Conservation (phyloP, 148 eudicot genomes). For the Euryodendron excelsum region DNA sequence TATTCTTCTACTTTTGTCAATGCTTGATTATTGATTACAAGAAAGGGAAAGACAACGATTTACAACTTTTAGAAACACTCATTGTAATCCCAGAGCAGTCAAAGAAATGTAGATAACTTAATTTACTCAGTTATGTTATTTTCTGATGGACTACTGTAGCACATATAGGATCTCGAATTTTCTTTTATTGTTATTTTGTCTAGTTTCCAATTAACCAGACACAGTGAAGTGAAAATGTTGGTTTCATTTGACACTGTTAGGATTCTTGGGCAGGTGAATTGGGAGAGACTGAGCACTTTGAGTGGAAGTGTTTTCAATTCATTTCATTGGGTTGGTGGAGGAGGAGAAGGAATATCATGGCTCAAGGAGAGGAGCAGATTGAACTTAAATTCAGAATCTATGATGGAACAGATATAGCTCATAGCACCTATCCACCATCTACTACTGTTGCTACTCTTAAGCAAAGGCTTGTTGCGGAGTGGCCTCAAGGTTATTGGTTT, state of each 20-base stretch:
- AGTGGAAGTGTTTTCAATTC: conserved; percentile 2
- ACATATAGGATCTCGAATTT: not conserved
- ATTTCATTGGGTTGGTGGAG: conserved; percentile 5
- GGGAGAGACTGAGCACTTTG: conserved; percentile 17
- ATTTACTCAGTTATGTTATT: not conserved
- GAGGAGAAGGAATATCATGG: conserved; percentile 29
- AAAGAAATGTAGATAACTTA: conserved; percentile 3
- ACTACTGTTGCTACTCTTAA: conserved; percentile 47
- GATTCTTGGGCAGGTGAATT: conserved; percentile 31
- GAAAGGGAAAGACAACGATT: not conserved
- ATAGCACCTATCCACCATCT: conserved; percentile 41
- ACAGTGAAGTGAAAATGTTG: not conserved
- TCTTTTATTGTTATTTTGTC: not conserved
- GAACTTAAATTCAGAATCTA: conserved; percentile 53
- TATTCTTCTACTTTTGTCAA: no score
- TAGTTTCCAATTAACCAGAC: not conserved
- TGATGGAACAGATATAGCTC: conserved; percentile 58
- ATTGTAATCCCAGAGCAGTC: not conserved
- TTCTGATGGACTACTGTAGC: not conserved
- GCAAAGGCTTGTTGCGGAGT: conserved; percentile 55
- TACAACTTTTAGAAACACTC: not conserved
- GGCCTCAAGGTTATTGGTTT: conserved; percentile 49
- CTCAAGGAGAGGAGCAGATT: conserved; percentile 37
- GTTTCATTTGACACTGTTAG: not conserved
- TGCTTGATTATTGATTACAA: not conserved